phyloP scores from a whole-genome alignment of 345 rosid genomes.

The Pseudoturritis turrita region DNA sequence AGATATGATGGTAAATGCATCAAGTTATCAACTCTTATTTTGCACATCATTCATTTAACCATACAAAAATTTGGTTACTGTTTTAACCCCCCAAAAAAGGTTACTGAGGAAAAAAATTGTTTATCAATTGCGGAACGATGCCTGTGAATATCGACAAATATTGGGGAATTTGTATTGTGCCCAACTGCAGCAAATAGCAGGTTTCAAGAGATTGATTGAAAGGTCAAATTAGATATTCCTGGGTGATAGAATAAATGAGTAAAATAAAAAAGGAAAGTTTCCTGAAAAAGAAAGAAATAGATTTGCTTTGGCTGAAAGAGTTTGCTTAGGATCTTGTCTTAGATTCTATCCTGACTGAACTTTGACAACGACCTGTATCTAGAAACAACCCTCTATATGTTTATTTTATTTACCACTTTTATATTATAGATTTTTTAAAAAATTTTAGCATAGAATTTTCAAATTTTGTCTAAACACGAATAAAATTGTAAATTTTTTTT shows the following conservation, averaged over 20 bases:
- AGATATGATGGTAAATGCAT: slow-evolving; percentile 1
- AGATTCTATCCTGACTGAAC: slow-evolving; percentile 35
- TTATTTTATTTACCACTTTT: slow-evolving; percentile 12
- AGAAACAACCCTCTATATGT: slow-evolving; percentile 29
- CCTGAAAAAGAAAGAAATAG: slow-evolving; percentile 29
- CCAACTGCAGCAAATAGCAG: neutral
- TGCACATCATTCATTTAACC: neutral
- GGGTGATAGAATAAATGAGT: neutral
- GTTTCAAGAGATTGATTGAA: neutral
- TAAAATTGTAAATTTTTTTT: too few relatives aligned
- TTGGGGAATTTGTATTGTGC: neutral
- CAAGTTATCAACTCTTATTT: slow-evolving; percentile 1
- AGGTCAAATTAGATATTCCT: neutral
- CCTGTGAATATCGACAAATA: neutral
- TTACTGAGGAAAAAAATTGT: neutral
- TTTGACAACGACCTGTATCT: slow-evolving; percentile 33
- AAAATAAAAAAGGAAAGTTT: slow-evolving; percentile 15
- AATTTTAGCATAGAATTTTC: neutral
- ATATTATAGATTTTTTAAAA: neutral
- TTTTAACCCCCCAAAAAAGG: too few relatives aligned
- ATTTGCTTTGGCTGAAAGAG: slow-evolving; percentile 39
- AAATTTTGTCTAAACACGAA: too few relatives aligned
- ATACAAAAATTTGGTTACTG: neutral
- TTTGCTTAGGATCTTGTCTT: slow-evolving; percentile 34
- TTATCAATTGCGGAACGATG: neutral